phyloP scores from a whole-genome alignment of 176 grass and related monocot species.

The Rhipidocladum racemiflorum region DNA sequence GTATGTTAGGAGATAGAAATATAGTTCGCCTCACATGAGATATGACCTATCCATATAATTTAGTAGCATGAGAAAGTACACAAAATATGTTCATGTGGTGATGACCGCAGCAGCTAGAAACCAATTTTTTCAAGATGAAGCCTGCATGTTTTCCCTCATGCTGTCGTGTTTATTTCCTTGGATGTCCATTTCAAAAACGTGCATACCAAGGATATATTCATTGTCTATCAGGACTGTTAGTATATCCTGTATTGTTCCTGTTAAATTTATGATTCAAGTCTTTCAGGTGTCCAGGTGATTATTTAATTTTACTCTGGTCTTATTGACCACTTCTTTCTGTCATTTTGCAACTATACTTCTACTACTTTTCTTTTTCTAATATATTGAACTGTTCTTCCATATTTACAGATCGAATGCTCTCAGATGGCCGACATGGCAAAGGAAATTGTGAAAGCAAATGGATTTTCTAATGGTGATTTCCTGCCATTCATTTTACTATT shows the following conservation, averaged over 20 bases:
- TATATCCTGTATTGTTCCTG: background rate
- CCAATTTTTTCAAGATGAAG: background rate
- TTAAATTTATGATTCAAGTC: conserved; percentile 11
- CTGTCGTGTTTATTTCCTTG: background rate
- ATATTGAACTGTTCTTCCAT: background rate
- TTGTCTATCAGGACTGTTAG: background rate
- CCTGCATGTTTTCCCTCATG: background rate
- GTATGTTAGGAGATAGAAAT: background rate
- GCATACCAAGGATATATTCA: background rate
- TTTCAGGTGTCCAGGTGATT: background rate
- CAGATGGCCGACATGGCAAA: conserved; percentile 97
- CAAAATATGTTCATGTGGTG: background rate
- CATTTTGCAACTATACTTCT: background rate
- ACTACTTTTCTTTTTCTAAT: background rate
- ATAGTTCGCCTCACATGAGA: background rate
- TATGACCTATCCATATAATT: background rate
- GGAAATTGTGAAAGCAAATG: conserved; percentile 87
- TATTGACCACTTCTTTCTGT: background rate
- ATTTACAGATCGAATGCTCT: conserved; percentile 89
- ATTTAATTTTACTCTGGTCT: background rate
- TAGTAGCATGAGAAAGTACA: background rate
- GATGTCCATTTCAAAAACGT: background rate
- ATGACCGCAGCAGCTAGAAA: background rate
- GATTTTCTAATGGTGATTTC: conserved; percentile 73
- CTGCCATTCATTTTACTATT: background rate